Evolutionary conservation across 2,329 filamentous ascomycete genomes (phyloP).

Genomic region (Fusarium hostae): DNA sequence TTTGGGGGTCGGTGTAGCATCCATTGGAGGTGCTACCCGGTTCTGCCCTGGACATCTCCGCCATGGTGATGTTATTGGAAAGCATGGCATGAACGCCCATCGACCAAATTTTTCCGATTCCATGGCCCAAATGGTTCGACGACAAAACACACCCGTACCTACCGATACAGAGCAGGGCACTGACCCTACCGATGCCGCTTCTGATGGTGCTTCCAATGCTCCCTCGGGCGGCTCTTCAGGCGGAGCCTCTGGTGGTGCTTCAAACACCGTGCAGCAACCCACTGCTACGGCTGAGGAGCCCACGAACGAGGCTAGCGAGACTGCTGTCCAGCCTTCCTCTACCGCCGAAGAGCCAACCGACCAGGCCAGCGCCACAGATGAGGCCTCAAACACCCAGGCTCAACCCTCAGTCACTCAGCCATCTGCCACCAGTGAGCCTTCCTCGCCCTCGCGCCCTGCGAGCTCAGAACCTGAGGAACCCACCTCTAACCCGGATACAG

Average conservation of each 20-base stretch:
- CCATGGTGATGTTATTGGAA: conserved; percentile 33
- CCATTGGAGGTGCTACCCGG: conserved; percentile 39
- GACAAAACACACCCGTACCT: conserved; percentile 57
- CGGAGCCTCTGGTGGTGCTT: conserved; percentile 21
- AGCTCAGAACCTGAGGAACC: conserved; percentile 36
- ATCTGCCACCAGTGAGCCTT: conserved; percentile 39
- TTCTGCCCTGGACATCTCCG: conserved; percentile 43
- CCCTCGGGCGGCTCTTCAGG: conserved; percentile 12
- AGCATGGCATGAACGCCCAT: conserved; percentile 39
- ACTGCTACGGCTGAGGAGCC: conserved; percentile 27
- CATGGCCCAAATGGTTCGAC: conserved; percentile 72
- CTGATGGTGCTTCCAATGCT: conserved; percentile 4
- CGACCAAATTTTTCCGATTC: conserved; percentile 47
- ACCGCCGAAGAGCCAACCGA: conserved; percentile 16
- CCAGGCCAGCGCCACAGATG: conserved; percentile 19
- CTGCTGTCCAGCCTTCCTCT: conserved; percentile 19
- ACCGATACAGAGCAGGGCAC: conserved; percentile 15
- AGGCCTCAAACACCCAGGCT: conserved; percentile 12
- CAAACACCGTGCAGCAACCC: conserved; percentile 12
- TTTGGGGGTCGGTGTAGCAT: conserved; percentile 40
- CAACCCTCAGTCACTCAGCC: conserved; percentile 29
- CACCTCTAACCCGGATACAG: conserved; percentile 42
- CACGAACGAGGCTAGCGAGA: conserved; percentile 16
- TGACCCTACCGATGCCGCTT: conserved; percentile 5
- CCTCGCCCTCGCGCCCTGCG: conserved; percentile 33